Conservation (phyloP, 1,284 basidiomycete genomes). For the Ceratobasidium sp. region DNA sequence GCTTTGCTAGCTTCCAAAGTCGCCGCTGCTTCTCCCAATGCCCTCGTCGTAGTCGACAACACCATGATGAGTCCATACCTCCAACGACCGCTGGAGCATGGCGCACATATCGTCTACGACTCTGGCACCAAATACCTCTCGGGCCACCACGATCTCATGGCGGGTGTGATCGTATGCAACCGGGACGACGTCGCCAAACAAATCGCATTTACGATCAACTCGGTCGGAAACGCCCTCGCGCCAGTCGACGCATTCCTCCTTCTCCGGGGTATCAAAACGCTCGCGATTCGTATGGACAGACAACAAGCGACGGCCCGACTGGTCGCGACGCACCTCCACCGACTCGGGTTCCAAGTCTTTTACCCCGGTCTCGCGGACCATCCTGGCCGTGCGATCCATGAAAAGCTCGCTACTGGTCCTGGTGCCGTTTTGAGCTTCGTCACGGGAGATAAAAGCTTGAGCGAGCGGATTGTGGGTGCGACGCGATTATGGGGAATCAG, state of each 20-base stretch:
- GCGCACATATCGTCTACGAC: slow-evolving; percentile 97
- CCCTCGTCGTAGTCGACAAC: slow-evolving; percentile 95
- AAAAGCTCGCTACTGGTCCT: slow-evolving; percentile 88
- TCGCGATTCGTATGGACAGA: slow-evolving; percentile 96
- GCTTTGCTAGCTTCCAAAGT: slow-evolving; percentile 84
- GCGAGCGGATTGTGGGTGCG: slow-evolving; percentile 93
- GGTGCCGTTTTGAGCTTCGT: slow-evolving; percentile 97
- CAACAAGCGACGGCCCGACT: slow-evolving; percentile 88
- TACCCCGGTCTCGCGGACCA: slow-evolving; percentile 93
- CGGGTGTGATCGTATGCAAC: slow-evolving; percentile 93
- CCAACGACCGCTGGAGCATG: slow-evolving; percentile 94
- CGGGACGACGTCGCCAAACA: slow-evolving; percentile 91
- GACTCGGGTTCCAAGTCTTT: slow-evolving; percentile 92
- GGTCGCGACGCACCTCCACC: slow-evolving; percentile 90
- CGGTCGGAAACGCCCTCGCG: slow-evolving; percentile 96
- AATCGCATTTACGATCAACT: slow-evolving; percentile 93
- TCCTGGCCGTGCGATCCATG: slow-evolving; percentile 89
- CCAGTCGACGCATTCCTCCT: slow-evolving; percentile 98
- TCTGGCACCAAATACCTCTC: slow-evolving; percentile 98
- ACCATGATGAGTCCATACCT: slow-evolving; percentile 99
- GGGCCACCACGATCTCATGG: slow-evolving; percentile 99
- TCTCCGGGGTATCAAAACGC: slow-evolving; percentile 95
- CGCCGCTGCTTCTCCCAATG: slow-evolving; percentile 84
- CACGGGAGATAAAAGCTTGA: slow-evolving; percentile 91
- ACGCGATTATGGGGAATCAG: slow-evolving; percentile 97